Percentiles rank a stretch among this genome's conserved stretches.
Evolutionary conservation across 129 eudicot genomes (phyloP).

Genomic region (Deinandra increscens): DNA sequence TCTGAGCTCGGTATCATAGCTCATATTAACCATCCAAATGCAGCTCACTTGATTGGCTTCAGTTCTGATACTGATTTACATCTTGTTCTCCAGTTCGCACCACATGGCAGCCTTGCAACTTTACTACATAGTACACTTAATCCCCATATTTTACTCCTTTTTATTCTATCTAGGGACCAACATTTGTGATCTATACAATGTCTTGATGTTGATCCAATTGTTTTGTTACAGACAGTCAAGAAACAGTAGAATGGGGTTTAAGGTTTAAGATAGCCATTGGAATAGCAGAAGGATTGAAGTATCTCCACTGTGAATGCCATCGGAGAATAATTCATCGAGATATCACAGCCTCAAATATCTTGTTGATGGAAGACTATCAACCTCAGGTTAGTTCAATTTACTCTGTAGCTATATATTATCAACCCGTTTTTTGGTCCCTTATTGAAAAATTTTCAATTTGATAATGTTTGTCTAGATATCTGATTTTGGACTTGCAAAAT

Average conservation of each 20-base stretch:
- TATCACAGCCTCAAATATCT: constrained; percentile 89
- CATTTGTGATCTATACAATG: neutral
- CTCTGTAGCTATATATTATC: neutral
- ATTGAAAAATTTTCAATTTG: neutral
- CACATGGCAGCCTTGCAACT: constrained; percentile 84
- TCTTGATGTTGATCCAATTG: neutral
- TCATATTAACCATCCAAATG: constrained; percentile 89
- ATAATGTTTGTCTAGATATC: constrained; percentile 61
- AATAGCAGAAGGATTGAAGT: constrained; percentile 85
- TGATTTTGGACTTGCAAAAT: constrained; percentile 93
- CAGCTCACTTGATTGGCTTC: constrained; percentile 76
- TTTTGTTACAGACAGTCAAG: constrained; percentile 27
- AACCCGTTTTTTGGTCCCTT: neutral
- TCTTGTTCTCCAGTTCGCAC: constrained; percentile 79
- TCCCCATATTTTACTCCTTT: neutral
- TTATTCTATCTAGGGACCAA: neutral
- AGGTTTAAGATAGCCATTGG: constrained; percentile 81
- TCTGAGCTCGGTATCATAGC: constrained; percentile 93
- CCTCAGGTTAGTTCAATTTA: constrained; percentile 57
- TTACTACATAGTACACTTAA: constrained; percentile 50
- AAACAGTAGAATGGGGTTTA: constrained; percentile 56
- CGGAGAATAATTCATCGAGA: constrained; percentile 93
- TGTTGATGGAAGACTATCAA: constrained; percentile 71
- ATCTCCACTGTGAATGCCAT: constrained; percentile 79
- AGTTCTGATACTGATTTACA: constrained; percentile 67